Evolutionary conservation across 257 asterid genomes (phyloP).

Genomic region (Salvia miltiorrhiza): DNA sequence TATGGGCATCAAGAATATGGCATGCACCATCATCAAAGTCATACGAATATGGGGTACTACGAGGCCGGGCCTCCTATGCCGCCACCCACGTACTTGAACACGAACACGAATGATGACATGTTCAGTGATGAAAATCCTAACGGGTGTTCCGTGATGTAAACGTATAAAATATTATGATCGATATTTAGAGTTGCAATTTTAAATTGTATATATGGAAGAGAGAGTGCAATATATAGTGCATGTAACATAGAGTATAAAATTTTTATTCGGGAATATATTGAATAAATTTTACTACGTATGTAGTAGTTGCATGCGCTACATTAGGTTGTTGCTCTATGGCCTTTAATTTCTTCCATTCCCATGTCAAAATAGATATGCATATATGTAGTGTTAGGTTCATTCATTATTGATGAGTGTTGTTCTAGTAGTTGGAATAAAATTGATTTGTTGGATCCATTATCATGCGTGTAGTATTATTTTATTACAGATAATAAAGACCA

Average conservation of each 20-base stretch:
- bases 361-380: too few relatives aligned
- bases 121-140: conserved; percentile 87
- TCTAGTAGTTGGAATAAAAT: too few relatives aligned
- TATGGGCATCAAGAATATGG: conserved; percentile 47
- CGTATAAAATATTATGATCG: neutral
- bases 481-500: too few relatives aligned
- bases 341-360: too few relatives aligned
- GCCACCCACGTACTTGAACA: conserved; percentile 27
- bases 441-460: too few relatives aligned
- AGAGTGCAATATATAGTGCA: neutral
- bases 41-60: conserved; percentile 21
- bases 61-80: conserved; percentile 51
- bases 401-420: too few relatives aligned
- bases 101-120: conserved; percentile 30
- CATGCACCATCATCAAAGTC: conserved; percentile 17
- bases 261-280: neutral
- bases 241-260: neutral
- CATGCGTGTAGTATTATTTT: too few relatives aligned
- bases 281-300: neutral
- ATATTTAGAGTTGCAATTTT: neutral
- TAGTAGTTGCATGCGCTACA: too few relatives aligned
- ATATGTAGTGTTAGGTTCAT: too few relatives aligned
- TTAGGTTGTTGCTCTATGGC: too few relatives aligned
- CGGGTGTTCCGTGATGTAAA: conserved; percentile 79
- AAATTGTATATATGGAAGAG: conserved; percentile 24